These are phyloP conservation scores for Ustilago vetiveriae DNA, from an alignment of 1,284 basidiomycete genomes.

Conservation along the genomic window DNA sequence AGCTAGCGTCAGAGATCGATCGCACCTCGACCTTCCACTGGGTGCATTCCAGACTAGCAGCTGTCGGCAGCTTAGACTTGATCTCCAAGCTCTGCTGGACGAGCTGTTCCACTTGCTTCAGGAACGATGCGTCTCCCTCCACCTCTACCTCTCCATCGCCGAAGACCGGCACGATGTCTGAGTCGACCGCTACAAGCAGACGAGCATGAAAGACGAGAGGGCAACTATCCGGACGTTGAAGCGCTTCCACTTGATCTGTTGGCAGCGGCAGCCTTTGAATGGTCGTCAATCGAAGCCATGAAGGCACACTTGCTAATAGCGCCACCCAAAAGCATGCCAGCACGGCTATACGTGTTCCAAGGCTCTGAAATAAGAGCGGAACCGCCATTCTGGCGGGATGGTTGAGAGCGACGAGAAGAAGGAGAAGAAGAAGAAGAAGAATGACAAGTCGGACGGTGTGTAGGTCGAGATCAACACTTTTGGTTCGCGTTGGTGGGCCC, in stretches of 20 bases:
- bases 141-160: neutral
- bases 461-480: slow-evolving; percentile 27
- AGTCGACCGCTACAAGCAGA: slow-evolving; percentile 16
- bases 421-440: neutral
- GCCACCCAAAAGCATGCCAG: slow-evolving; percentile 48
- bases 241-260: slow-evolving; percentile 19
- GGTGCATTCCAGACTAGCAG: slow-evolving; percentile 32
- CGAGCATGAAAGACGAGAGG: slow-evolving; percentile 27
- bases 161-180: slow-evolving; percentile 7
- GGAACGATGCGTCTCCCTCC: neutral
- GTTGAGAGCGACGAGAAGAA: neutral
- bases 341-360: slow-evolving; percentile 35
- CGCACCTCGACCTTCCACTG: slow-evolving; percentile 21
- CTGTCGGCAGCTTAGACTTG: slow-evolving; percentile 12
- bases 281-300: slow-evolving; percentile 56
- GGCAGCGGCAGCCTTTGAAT: slow-evolving; percentile 59
- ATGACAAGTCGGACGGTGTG: neutral
- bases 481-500: neutral
- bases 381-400: slow-evolving; percentile 9
- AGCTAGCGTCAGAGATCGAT: no score
- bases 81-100: slow-evolving; percentile 28
- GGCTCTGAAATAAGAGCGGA: slow-evolving; percentile 36
- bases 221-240: slow-evolving; percentile 21
- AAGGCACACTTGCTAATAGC: slow-evolving; percentile 45
- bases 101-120: slow-evolving; percentile 23